Evolutionary conservation across 2,329 filamentous ascomycete genomes (phyloP).

Genomic region (Falciphora oryzae): DNA sequence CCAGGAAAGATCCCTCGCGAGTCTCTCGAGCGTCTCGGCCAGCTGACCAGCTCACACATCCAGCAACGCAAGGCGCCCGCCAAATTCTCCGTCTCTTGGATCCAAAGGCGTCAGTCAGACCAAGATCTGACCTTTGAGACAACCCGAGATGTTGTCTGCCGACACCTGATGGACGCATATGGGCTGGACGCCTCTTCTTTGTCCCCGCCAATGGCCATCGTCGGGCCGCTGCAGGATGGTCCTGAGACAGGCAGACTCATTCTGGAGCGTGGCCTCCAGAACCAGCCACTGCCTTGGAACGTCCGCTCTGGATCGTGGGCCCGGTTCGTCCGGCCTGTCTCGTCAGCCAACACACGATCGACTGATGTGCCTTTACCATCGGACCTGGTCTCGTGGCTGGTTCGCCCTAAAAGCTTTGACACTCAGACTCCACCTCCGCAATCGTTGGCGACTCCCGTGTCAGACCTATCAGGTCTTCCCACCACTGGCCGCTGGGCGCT

Average conservation of each 20-base stretch:
- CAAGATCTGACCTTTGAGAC: conserved; percentile 27
- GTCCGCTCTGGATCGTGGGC: background rate
- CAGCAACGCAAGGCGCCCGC: conserved; percentile 25
- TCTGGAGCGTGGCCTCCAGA: conserved; percentile 19
- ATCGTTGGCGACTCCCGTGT: background rate
- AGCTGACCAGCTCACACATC: conserved; percentile 33
- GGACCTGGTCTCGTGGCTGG: background rate
- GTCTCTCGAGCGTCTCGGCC: conserved; percentile 30
- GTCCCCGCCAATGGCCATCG: conserved; percentile 2
- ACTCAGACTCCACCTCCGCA: background rate
- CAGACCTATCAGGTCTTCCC: background rate
- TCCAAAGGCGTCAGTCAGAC: conserved; percentile 21
- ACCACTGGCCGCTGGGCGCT: conserved; percentile 1
- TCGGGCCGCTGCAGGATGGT: background rate
- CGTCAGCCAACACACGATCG: background rate
- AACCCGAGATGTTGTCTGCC: conserved; percentile 37
- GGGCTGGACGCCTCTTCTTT: conserved; percentile 10
- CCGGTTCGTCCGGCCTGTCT: background rate
- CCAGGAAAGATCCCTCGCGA: conserved; percentile 18
- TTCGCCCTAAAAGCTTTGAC: background rate
- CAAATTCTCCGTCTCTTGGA: conserved; percentile 35
- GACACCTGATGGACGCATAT: conserved; percentile 35
- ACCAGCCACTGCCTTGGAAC: background rate
- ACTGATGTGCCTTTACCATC: background rate
- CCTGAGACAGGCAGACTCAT: conserved; percentile 25